These are phyloP conservation scores for Talaromyces amestolkiae DNA, from an alignment of 2,329 filamentous ascomycete species.

Conservation along the genomic window DNA sequence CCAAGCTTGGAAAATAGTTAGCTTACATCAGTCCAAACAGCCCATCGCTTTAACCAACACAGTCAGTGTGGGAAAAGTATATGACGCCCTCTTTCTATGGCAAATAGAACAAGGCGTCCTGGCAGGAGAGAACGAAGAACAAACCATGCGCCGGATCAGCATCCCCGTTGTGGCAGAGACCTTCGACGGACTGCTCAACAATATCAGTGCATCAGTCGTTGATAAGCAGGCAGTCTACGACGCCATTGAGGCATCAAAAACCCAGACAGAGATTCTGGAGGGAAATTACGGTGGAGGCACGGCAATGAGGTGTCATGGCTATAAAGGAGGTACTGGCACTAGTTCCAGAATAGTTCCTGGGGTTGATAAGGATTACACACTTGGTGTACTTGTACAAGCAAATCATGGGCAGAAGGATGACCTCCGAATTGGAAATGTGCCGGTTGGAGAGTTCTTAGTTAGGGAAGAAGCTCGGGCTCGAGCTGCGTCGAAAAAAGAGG, in stretches of 20 bases:
- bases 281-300: slow-evolving; percentile 12
- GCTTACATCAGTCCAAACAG: background rate
- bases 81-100: slow-evolving; percentile 13
- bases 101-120: slow-evolving; percentile 4
- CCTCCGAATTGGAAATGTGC: background rate
- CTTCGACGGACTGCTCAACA: slow-evolving; percentile 2
- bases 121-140: background rate
- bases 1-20: background rate
- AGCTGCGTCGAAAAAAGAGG: background rate
- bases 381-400: background rate
- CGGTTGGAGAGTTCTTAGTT: slow-evolving; percentile 5
- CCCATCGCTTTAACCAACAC: slow-evolving; percentile 12
- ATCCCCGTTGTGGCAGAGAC: slow-evolving; percentile 14
- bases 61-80: slow-evolving; percentile 11
- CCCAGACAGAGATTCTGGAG: slow-evolving; percentile 1
- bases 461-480: background rate
- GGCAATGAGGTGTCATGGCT: slow-evolving; percentile 13
- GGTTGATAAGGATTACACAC: background rate
- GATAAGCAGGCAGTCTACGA: slow-evolving; percentile 10
- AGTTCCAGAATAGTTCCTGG: slow-evolving; percentile 6
- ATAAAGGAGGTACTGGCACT: slow-evolving; percentile 15
- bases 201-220: slow-evolving; percentile 1
- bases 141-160: slow-evolving; percentile 6
- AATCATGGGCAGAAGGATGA: background rate
- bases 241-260: slow-evolving; percentile 12